These are phyloP conservation scores for Ophiostoma angusticollis DNA, from an alignment of 2,329 filamentous ascomycete species.

Conservation along the genomic window DNA sequence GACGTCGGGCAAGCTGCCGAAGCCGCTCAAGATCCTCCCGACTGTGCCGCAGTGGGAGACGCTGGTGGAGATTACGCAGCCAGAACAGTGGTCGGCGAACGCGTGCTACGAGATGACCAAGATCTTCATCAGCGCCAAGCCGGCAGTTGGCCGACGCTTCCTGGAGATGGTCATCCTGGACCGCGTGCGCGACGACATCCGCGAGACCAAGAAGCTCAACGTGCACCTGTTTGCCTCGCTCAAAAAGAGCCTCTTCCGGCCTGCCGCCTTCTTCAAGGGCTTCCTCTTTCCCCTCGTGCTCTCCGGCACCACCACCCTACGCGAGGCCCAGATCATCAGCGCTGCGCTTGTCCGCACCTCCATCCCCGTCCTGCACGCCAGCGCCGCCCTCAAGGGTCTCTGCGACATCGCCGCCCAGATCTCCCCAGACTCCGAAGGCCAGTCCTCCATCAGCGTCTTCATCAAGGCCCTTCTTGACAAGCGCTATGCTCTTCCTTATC, in stretches of 20 bases:
- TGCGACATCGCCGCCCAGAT: conserved; percentile 93
- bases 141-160: conserved; percentile 68
- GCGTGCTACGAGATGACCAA: conserved; percentile 77
- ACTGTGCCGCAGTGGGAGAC: conserved; percentile 72
- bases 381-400: conserved; percentile 77
- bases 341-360: conserved; percentile 75
- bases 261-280: conserved; percentile 88
- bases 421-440: conserved; percentile 70
- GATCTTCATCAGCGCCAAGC: conserved; percentile 80
- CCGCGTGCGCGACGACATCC: conserved; percentile 84
- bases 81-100: conserved; percentile 62
- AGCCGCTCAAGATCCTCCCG: conserved; percentile 94
- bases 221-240: conserved; percentile 89
- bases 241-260: conserved; percentile 88
- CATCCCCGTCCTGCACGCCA: conserved; percentile 83
- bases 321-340: conserved; percentile 84
- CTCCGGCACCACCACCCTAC: conserved; percentile 76
- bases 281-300: conserved; percentile 82
- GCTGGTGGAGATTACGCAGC: conserved; percentile 23
- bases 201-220: conserved; percentile 88
- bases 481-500: conserved; percentile 90
- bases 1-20: conserved; percentile 91
- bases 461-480: conserved; percentile 90
- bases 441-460: conserved; percentile 88
- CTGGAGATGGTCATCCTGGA: conserved; percentile 79